phyloP scores from a whole-genome alignment of 495 filamentous ascomycete species.

The Aspergillus heteromorphus region DNA sequence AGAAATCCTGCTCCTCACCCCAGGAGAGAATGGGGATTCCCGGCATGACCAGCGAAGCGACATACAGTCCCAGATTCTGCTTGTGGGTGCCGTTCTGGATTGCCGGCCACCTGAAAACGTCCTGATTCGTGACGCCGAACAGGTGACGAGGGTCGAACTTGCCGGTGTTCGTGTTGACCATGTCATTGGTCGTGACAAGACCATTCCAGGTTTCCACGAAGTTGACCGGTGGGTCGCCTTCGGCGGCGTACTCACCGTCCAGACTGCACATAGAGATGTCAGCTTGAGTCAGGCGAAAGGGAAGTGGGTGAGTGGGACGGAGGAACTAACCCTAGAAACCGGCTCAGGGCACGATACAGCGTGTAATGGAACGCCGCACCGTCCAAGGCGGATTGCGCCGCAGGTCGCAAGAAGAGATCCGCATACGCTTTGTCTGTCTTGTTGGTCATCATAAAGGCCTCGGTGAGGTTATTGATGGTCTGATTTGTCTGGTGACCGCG shows the following conservation, averaged over 20 bases:
- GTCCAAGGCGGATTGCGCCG: conserved; percentile 53
- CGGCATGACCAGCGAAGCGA: conserved; percentile 57
- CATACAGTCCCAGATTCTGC: conserved; percentile 54
- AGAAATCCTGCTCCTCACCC: conserved; percentile 67
- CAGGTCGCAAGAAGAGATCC: conserved; percentile 48
- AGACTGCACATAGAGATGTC: conserved; percentile 17
- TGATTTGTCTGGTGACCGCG: conserved; percentile 53
- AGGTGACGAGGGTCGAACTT: conserved; percentile 65
- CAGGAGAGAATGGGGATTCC: conserved; percentile 60
- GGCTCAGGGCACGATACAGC: conserved; percentile 59
- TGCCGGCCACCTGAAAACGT: conserved; percentile 67
- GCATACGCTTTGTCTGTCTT: conserved; percentile 12
- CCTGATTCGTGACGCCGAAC: conserved; percentile 64
- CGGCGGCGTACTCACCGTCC: conserved; percentile 54
- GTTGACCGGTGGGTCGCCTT: conserved; percentile 51
- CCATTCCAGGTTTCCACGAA: conserved; percentile 55
- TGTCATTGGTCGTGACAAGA: conserved; percentile 56
- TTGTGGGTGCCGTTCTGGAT: conserved; percentile 55
- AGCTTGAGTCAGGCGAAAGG: background rate
- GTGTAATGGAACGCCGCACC: conserved; percentile 67
- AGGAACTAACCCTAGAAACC: conserved; percentile 48
- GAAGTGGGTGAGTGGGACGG: background rate
- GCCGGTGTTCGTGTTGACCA: conserved; percentile 57
- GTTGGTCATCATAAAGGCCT: conserved; percentile 42
- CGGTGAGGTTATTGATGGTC: conserved; percentile 30